Conservation (phyloP, 257 asterid genomes). For the Oldenlandia corymbosa region DNA sequence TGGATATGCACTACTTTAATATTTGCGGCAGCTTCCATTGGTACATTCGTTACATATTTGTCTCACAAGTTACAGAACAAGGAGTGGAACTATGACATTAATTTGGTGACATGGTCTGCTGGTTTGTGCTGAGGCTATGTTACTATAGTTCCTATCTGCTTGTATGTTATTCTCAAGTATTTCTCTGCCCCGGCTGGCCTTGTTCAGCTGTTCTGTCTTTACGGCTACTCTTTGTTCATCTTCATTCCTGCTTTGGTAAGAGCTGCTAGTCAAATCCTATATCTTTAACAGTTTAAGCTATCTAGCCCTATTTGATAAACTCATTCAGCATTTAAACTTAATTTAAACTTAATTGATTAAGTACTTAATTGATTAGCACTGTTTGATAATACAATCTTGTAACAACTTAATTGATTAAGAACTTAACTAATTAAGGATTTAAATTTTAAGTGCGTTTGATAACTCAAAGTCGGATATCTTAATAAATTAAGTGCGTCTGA, state of each 20-base stretch:
- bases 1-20: constrained; percentile 98
- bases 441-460: too few species aligned
- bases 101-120: constrained; percentile 90
- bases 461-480: too few species aligned
- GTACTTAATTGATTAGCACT: too few species aligned
- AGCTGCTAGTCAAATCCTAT: constrained; percentile 20
- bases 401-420: too few species aligned
- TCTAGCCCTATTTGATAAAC: too few species aligned
- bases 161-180: constrained; percentile 83
- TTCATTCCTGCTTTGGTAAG: constrained; percentile 99
- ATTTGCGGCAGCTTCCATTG: constrained; percentile 93
- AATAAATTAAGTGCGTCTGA: too few species aligned
- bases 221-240: constrained; percentile 87
- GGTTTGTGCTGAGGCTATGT: constrained; percentile 93
- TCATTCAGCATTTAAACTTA: too few species aligned
- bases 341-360: too few species aligned
- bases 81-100: constrained; percentile 87
- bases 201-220: constrained; percentile 84
- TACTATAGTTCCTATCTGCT: constrained; percentile 65
- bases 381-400: too few species aligned
- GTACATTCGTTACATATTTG: constrained; percentile 87
- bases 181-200: constrained; percentile 94
- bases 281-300: background rate
- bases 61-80: constrained; percentile 77
- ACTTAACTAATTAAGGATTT: too few species aligned